phyloP scores from a whole-genome alignment of 2,329 filamentous ascomycete species.

The Didymella keratinophila region DNA sequence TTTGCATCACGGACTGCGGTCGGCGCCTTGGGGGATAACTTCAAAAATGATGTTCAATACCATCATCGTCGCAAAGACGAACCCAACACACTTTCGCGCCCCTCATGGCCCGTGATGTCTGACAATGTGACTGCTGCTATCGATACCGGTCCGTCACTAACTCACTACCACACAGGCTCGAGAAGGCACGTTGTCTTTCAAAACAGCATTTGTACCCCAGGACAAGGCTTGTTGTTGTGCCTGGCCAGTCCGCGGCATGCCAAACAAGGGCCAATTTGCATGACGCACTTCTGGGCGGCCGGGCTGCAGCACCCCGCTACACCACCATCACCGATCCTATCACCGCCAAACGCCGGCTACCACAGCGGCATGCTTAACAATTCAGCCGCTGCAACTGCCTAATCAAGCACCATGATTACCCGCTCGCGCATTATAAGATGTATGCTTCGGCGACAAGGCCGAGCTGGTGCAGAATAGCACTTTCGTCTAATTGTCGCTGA shows the following conservation, averaged over 20 bases:
- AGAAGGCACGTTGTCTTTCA: not conserved
- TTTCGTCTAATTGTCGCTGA: not conserved
- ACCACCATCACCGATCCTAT: slow-evolving; percentile 30
- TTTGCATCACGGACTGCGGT: slow-evolving; percentile 51
- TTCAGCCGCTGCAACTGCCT: slow-evolving; percentile 33
- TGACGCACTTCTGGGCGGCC: slow-evolving; percentile 28
- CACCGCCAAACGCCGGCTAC: slow-evolving; percentile 41
- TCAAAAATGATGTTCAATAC: slow-evolving; percentile 52
- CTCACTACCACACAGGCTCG: not conserved
- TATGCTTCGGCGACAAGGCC: not conserved
- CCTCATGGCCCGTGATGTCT: slow-evolving; percentile 6
- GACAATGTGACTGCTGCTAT: not conserved
- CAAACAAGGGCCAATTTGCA: slow-evolving; percentile 1
- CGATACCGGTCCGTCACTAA: not conserved
- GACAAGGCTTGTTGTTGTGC: not conserved
- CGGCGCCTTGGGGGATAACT: slow-evolving; percentile 50
- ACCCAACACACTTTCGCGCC: slow-evolving; percentile 3
- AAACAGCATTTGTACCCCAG: not conserved
- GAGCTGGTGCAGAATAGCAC: not conserved
- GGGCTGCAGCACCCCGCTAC: slow-evolving; percentile 29
- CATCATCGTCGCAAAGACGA: slow-evolving; percentile 44
- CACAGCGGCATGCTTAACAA: slow-evolving; percentile 23
- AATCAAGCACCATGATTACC: slow-evolving; percentile 28
- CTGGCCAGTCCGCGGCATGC: not conserved
- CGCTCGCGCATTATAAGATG: slow-evolving; percentile 17